Evolutionary conservation across 2,329 filamentous ascomycete genomes (phyloP).

Genomic region (Apiospora saccharicola): DNA sequence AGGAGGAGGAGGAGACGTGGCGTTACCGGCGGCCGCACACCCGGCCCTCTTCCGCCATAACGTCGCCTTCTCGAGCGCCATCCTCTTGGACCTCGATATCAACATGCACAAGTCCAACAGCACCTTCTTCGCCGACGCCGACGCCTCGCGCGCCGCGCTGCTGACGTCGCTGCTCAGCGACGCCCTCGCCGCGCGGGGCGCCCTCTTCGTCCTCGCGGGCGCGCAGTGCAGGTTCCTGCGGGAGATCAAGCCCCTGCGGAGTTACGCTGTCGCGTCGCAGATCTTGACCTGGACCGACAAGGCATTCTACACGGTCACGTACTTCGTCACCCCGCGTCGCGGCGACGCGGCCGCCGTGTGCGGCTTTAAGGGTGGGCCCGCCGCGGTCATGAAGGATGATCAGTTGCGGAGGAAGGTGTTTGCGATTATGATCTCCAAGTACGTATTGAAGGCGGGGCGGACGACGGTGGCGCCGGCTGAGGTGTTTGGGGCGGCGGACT

Average conservation of each 20-base stretch:
- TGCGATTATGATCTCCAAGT: conserved; percentile 15
- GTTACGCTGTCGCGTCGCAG: conserved; percentile 18
- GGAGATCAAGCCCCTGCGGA: conserved; percentile 24
- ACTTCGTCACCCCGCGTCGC: not conserved
- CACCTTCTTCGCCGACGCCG: conserved; percentile 25
- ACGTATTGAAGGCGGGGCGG: conserved; percentile 13
- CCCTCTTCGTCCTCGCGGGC: not conserved
- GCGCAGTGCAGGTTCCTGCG: conserved; percentile 23
- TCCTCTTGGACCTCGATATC: conserved; percentile 23
- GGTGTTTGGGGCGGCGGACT: not conserved
- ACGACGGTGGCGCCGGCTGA: conserved; percentile 5
- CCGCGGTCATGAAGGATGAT: not conserved
- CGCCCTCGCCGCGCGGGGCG: not conserved
- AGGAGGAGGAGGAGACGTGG: no score
- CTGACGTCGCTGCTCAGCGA: conserved; percentile 10
- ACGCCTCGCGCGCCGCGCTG: conserved; percentile 23
- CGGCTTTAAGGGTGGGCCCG: not conserved
- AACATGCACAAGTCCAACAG: conserved; percentile 29
- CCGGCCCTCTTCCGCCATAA: conserved; percentile 8
- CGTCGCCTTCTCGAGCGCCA: not conserved
- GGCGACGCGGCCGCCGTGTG: not conserved
- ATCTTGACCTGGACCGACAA: conserved; percentile 26
- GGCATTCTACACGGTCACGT: conserved; percentile 24
- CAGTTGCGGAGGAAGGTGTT: not conserved
- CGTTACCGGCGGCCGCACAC: not conserved